Evolutionary conservation across 176 grass and related monocot species (phyloP), one percentile per base, ranked within the genome.

Genomic region (Triticum dicoccoides): DNA sequence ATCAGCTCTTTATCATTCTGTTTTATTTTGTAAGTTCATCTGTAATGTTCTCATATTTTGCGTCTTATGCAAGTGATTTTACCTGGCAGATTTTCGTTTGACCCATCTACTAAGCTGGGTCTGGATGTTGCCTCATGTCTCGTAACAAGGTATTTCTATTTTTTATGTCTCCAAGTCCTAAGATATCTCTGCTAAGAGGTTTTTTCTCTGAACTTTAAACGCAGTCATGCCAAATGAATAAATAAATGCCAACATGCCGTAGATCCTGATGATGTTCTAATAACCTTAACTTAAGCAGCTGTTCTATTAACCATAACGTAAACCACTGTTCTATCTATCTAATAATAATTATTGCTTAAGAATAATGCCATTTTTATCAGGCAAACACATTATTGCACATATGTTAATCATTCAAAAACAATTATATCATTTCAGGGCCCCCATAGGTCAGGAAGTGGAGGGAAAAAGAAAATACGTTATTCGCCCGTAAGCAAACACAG

Each of bases 121-220:
- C 93, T 98, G 76, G 90, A 98, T 91, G 84, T 98, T 86, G 96
- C 96, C 79, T 98, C 93, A 5, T 98, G 96, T 88, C 90, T 98
- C 34, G 67, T 96, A 63, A 98, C 93, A 88, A 95, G 96, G 96
- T 96, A 94, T 84, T 6, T 77, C 9, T 61, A 52, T 37, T 83
- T 78, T 23, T 67, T 69, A 35, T 25, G 4, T 69, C 23, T 20
- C 14, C 1, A 87, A 37, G 54, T 59, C 54, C 54, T 21, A 59
- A 59, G n/a, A 69, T 82, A 65, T 58, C 41, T 82, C 64, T 75
- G 58, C 68, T 62, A 10, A n/a, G 67, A 66, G 5, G 45, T 73
- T 5, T 67, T 75, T 80, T 37, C 21, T 17, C 61, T 64, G 29
- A 47, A 30, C 25, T 20, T 27, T 25, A 81, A 81, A 70, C 47